phyloP scores from a whole-genome alignment of 2,329 filamentous ascomycete genomes.

The Colletotrichum liaoningense region DNA sequence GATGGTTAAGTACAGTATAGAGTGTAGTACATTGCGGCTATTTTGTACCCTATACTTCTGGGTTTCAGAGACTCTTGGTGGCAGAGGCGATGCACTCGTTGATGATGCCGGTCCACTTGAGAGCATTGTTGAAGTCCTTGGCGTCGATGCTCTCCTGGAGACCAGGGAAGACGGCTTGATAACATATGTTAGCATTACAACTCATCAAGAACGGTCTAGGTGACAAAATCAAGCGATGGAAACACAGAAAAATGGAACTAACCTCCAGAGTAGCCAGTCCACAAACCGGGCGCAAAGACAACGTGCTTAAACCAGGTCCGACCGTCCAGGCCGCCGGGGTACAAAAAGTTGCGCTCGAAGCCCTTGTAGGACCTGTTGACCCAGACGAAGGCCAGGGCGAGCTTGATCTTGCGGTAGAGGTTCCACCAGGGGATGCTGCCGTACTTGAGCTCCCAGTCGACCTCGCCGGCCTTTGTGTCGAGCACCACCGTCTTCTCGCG shows the following conservation, averaged over 20 bases:
- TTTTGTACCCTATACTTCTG: background rate
- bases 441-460: constrained; percentile 54
- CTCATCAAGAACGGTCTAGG: constrained; percentile 23
- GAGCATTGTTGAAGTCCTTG: constrained; percentile 67
- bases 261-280: constrained; percentile 91
- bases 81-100: constrained; percentile 61
- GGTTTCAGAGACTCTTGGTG: constrained; percentile 45
- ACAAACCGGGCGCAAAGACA: constrained; percentile 89
- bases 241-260: constrained; percentile 43
- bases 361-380: constrained; percentile 87
- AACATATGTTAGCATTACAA: constrained; percentile 28
- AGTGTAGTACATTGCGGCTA: background rate
- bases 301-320: constrained; percentile 94
- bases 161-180: constrained; percentile 69
- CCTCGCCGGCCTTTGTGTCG: constrained; percentile 57
- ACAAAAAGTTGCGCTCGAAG: constrained; percentile 84
- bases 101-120: constrained; percentile 71
- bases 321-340: constrained; percentile 79
- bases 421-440: constrained; percentile 81
- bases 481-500: constrained; percentile 55
- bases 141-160: constrained; percentile 71
- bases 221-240: background rate
- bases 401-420: constrained; percentile 73
- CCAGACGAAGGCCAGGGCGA: constrained; percentile 71
- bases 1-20: background rate